A percentile compares a stretch with the other conserved stretches of the same genome.
Conservation (phyloP, 164 flowering plant genomes). For the Cinnamomum chago region DNA sequence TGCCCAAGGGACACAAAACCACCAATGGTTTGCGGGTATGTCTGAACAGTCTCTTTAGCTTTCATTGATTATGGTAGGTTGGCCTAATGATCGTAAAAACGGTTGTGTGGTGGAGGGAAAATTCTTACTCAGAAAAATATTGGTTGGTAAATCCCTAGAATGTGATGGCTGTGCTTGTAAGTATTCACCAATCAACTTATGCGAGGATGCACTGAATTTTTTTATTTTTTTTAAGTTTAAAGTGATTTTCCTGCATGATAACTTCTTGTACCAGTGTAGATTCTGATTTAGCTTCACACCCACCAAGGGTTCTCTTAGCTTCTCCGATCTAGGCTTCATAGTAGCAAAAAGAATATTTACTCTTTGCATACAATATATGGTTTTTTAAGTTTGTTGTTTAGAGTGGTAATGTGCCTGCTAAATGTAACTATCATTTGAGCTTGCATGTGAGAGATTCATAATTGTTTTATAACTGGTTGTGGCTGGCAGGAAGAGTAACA, state of each 20-base stretch:
- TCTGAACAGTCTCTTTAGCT: too few relatives aligned
- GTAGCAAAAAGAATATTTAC: background rate
- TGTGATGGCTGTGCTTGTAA: too few relatives aligned
- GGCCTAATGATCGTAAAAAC: too few relatives aligned
- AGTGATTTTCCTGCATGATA: background rate
- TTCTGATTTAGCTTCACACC: background rate
- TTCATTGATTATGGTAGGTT: too few relatives aligned
- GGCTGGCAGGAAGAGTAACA: constrained; percentile 81
- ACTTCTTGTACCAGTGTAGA: background rate
- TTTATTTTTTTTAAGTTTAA: too few relatives aligned
- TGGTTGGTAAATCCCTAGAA: too few relatives aligned
- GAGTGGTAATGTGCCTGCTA: background rate
- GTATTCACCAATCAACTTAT: background rate
- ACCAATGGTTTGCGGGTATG: too few relatives aligned
- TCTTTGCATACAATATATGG: background rate
- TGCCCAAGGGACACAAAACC: too few relatives aligned
- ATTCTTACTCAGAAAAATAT: too few relatives aligned
- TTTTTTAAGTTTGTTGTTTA: background rate
- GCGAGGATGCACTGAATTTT: background rate
- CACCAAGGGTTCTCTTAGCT: background rate
- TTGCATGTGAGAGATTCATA: background rate
- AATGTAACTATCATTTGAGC: background rate
- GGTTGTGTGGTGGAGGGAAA: too few relatives aligned
- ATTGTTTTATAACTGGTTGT: constrained; percentile 2
- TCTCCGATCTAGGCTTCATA: background rate